Base-by-base conservation (phyloP, 1,139 yeast species). In the Protomyces inundatus region DNA sequence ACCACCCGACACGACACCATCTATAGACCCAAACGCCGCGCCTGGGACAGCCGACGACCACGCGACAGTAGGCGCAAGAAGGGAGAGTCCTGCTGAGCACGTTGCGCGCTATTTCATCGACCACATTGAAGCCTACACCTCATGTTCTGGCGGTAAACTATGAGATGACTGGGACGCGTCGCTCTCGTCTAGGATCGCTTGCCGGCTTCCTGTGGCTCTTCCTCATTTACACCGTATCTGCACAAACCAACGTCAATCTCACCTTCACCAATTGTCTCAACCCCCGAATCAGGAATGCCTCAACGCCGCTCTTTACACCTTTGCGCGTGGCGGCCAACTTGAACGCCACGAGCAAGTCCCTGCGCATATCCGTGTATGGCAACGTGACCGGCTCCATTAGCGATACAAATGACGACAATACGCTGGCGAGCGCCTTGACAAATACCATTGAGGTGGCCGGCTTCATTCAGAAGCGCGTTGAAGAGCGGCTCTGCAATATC, bases 341-440 rank as follows among this genome's bases (percentile, higher is more conserved):
- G 14, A 40, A 58, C n/a, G 6, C 55, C 12, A 40, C 35, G 34
- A 23, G 42, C 14, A 33, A 52, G 42, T 34, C 35, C 40, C 42
- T 58, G 12, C 40, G 23, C 42, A 51, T 51, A 14, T 50, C 42
- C 30, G 52, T 58, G 9, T 33, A 40, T 16, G 62, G 62, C 56
- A 58, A 51, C 45, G 54, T 58, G 48, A 42, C 56, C 3, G 62
- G 62, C 4, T 55, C 42, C 16, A 51, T 58, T 35, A 42, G 42
- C 30, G 62, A 58, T 16, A 58, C 62, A 6, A 58, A 58, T 14
- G 56, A 46, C 6, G 62, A 52, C 36, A 53, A 53, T 34, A 52
- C 62, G 23, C 62, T 58, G n/a, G 62, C 62, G 32, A 58, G 62
- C 42, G 62, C 62, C 23, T 50, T 58, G 32, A 58, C 62, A 10